Base-by-base conservation (phyloP, 768 basidiomycete genomes). In the Strobilomyces dryophilus region DNA sequence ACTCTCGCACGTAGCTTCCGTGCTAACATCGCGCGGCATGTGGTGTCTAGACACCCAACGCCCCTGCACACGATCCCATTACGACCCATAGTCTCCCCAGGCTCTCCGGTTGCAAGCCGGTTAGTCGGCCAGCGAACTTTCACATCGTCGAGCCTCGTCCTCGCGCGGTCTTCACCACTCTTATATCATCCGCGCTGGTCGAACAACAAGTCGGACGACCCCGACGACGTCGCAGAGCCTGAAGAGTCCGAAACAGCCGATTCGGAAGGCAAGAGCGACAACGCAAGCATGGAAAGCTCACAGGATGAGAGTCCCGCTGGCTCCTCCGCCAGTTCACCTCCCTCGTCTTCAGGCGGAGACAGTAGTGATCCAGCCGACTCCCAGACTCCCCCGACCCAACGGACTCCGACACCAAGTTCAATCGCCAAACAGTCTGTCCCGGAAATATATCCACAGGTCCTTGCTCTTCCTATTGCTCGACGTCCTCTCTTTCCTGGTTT, bases 401-500 rank as follows among this genome's bases (percentile, higher is more conserved):
- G 60, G 9, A 64, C 74, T 20, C 68, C 65, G 26, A 65, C 74
- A 1, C 68, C 73, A 6, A 77, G 79, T 29, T 76, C 87, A 20
- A 87, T 92, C 60, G 85, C 92, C 5, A 92, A 90, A 60, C 90
- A 89, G 53, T 85, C 88, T 15, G 85, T 97, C 5, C 94, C 95
- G 1, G 92, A 93, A 68, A 65, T 82, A 53, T 98, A 98, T 70
- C 95, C 95, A 1, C 92, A 95, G 66, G 87, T 98, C 40, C 81
- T 98, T 26, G 95, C 95, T 2, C 81, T 98, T 0, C 95, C 95
- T 4, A 98, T 98, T 54, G 93, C 93, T 31, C 85, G 94, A 40
- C 81, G 95, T 17, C 95, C 95, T 1, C 84, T 98, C 43, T 98
- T 98, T 74, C 95, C 95, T 5, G 93, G 94, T 29, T 97, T 98